Percentiles rank a stretch among this genome's conserved stretches.
phyloP scores from a whole-genome alignment of 2,329 filamentous ascomycete species.

The Trichoderma gracile region DNA sequence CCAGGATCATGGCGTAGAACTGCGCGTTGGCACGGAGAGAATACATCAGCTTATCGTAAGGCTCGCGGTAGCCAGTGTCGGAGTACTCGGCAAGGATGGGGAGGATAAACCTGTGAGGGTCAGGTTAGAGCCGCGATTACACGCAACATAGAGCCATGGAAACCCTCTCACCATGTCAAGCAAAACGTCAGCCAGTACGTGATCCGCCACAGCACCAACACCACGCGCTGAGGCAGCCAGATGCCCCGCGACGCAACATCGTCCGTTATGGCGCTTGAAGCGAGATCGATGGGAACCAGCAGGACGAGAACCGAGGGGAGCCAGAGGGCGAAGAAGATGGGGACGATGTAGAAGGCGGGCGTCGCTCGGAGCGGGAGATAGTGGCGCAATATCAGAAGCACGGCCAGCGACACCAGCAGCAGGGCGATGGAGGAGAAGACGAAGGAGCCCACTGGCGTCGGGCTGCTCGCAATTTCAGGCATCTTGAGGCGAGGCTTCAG shows the following conservation, averaged over 20 bases:
- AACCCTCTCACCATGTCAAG: constrained; percentile 72
- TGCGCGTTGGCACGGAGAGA: constrained; percentile 84
- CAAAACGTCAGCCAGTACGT: constrained; percentile 97
- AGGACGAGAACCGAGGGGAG: constrained; percentile 89
- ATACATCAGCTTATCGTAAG: constrained; percentile 77
- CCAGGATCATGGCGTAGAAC: constrained; percentile 81
- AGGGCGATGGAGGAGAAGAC: constrained; percentile 75
- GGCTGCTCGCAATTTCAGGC: constrained; percentile 52
- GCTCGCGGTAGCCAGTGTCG: constrained; percentile 89
- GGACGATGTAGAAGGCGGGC: constrained; percentile 83
- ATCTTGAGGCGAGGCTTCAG: constrained; percentile 42
- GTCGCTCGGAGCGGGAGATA: constrained; percentile 90
- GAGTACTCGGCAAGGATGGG: constrained; percentile 92
- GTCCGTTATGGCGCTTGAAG: constrained; percentile 75
- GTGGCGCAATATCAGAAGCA: constrained; percentile 81
- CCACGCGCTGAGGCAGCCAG: constrained; percentile 76
- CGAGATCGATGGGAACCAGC: constrained; percentile 92
- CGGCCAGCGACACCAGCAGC: constrained; percentile 70
- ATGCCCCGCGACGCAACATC: constrained; percentile 74
- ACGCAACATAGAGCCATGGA: background rate
- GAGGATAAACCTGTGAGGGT: constrained; percentile 70
- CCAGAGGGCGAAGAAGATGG: constrained; percentile 94
- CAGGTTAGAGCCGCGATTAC: background rate
- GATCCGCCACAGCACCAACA: constrained; percentile 90
- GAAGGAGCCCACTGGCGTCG: constrained; percentile 73